phyloP scores from a whole-genome alignment of 2,329 filamentous ascomycete species.

The Claviceps sp. region DNA sequence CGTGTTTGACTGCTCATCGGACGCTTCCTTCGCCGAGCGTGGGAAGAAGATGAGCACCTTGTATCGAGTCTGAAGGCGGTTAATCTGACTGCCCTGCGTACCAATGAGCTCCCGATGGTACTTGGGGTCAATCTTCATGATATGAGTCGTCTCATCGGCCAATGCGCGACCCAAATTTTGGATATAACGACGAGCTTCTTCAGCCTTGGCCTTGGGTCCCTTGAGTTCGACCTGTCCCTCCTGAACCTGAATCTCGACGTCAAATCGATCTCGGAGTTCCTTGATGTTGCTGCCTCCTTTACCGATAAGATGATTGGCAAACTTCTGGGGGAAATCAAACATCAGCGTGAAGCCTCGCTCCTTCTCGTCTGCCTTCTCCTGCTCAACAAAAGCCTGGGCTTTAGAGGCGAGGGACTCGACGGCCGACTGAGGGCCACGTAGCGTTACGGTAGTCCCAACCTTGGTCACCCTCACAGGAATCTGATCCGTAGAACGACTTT shows the following conservation, averaged over 20 bases:
- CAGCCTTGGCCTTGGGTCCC: constrained; percentile 88
- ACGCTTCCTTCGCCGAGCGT: constrained; percentile 41
- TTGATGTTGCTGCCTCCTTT: constrained; percentile 54
- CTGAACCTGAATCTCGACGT: constrained; percentile 73
- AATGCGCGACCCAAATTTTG: constrained; percentile 64
- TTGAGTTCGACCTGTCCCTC: constrained; percentile 93
- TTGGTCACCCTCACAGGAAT: constrained; percentile 48
- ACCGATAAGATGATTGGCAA: constrained; percentile 70
- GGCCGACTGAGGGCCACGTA: constrained; percentile 62
- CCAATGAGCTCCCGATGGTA: constrained; percentile 93
- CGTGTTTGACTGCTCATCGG: constrained; percentile 56
- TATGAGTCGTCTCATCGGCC: constrained; percentile 80
- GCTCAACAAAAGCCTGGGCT: constrained; percentile 65
- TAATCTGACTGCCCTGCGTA: constrained; percentile 74
- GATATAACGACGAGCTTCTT: constrained; percentile 74
- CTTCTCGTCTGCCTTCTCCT: constrained; percentile 85
- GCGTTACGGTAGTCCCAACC: constrained; percentile 47
- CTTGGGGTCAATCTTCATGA: constrained; percentile 82
- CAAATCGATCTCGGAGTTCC: constrained; percentile 52
- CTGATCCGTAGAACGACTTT: constrained; percentile 39
- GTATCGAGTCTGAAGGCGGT: constrained; percentile 83
- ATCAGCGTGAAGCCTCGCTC: constrained; percentile 76
- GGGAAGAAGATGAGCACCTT: constrained; percentile 95
- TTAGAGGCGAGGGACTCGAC: constrained; percentile 62
- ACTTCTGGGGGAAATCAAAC: constrained; percentile 93